Conservation (phyloP, 2,329 filamentous ascomycete genomes). For the Lachnellula occidentalis region DNA sequence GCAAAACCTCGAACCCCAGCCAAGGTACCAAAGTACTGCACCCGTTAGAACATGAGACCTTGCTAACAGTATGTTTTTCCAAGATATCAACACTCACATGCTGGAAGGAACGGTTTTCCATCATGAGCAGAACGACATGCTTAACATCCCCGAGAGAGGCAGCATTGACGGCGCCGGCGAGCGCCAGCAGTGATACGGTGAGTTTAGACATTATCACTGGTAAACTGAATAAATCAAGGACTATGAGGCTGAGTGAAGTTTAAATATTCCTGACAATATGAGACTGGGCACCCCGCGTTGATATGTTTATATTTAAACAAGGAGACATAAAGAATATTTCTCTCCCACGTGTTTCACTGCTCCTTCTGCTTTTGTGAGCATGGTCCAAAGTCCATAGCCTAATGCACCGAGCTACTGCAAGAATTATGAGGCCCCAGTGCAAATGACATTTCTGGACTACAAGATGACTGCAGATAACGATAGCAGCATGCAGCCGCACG, state of each 20-base stretch:
- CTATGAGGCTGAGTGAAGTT: neutral
- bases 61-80: neutral
- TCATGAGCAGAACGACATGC: conserved; percentile 53
- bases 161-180: conserved; percentile 19
- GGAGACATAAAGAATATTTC: no score
- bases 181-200: conserved; percentile 1
- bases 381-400: no score
- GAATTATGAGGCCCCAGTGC: no score
- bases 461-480: no score
- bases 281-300: no score
- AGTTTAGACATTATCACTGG: conserved; percentile 3
- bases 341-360: no score
- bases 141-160: conserved; percentile 44
- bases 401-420: no score
- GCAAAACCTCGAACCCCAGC: conserved; percentile 47
- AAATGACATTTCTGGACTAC: no score
- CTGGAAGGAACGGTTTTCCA: conserved; percentile 38
- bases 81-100: conserved; percentile 26
- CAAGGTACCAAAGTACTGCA: conserved; percentile 46
- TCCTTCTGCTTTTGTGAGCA: no score
- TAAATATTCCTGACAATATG: no score
- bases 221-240: neutral
- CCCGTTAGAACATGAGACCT: neutral
- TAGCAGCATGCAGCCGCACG: no score
- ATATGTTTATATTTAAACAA: no score